Conservation (phyloP, 2,329 filamentous ascomycete genomes). For the Sordariomycetes sp. region DNA sequence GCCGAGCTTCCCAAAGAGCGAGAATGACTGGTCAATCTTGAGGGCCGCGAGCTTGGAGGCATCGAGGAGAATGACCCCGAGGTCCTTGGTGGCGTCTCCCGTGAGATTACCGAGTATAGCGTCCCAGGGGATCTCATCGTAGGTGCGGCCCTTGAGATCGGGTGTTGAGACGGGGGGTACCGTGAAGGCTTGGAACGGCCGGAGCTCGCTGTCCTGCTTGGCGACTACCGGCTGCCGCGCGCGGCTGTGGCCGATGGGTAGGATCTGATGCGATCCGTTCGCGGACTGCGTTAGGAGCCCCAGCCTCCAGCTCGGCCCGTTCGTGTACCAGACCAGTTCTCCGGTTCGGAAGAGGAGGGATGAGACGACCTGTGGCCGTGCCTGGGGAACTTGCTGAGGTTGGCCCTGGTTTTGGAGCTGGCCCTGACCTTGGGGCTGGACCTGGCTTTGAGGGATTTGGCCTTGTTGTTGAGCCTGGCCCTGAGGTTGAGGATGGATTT, state of each 20-base stretch:
- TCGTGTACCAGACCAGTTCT: constrained; percentile 37
- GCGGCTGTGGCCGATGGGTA: constrained; percentile 25
- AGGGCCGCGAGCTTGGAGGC: constrained; percentile 36
- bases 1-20: constrained; percentile 26
- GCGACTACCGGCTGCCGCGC: constrained; percentile 22
- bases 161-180: constrained; percentile 27
- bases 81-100: constrained; percentile 5
- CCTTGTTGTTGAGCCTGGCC: not conserved
- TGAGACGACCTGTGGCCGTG: constrained; percentile 8
- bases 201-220: constrained; percentile 26
- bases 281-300: constrained; percentile 25
- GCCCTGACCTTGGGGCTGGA: not conserved
- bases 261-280: constrained; percentile 19
- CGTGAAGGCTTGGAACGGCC: constrained; percentile 37
- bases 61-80: constrained; percentile 25
- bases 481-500: not conserved
- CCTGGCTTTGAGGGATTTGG: no score
- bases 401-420: not conserved
- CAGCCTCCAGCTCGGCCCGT: constrained; percentile 31
- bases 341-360: constrained; percentile 29
- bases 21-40: constrained; percentile 33
- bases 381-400: not conserved
- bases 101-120: constrained; percentile 15
- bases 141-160: constrained; percentile 22
- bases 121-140: constrained; percentile 30